These are phyloP conservation scores for Bassia scoparia DNA, from an alignment of 148 eudicot species.

Conservation along the genomic window DNA sequence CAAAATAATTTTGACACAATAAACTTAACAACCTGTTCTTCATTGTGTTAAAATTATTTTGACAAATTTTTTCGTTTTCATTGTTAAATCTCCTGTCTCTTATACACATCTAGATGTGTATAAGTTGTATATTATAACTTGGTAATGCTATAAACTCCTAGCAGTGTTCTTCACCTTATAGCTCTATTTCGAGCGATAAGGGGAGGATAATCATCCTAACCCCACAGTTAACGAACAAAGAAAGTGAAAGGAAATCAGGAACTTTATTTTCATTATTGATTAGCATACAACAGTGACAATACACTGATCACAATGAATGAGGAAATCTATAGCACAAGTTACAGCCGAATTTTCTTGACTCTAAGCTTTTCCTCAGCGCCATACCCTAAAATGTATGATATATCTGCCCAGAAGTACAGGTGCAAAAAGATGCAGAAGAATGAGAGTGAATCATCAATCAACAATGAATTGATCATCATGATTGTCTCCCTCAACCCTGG, in stretches of 20 bases:
- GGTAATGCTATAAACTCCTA: no score
- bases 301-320: constrained; percentile 13
- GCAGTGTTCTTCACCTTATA: background rate
- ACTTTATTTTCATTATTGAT: constrained; percentile 7
- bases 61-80: no score
- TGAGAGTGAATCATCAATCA: constrained; percentile 49
- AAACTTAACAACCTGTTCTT: no score
- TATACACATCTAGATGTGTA: no score
- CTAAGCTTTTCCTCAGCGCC: constrained; percentile 18
- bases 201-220: background rate
- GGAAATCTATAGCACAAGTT: constrained; percentile 10
- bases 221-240: no score
- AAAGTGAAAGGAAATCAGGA: background rate
- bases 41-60: no score
- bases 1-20: no score
- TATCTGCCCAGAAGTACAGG: constrained; percentile 20
- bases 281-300: constrained; percentile 13
- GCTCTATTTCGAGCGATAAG: background rate
- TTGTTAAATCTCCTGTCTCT: no score
- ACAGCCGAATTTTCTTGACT: constrained; percentile 19
- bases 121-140: no score
- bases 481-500: constrained; percentile 72
- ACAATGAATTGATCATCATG: constrained; percentile 90
- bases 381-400: constrained; percentile 2
- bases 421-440: constrained; percentile 16